Conservation (phyloP, 768 basidiomycete species). For the Sporobolomyces phaffii region DNA sequence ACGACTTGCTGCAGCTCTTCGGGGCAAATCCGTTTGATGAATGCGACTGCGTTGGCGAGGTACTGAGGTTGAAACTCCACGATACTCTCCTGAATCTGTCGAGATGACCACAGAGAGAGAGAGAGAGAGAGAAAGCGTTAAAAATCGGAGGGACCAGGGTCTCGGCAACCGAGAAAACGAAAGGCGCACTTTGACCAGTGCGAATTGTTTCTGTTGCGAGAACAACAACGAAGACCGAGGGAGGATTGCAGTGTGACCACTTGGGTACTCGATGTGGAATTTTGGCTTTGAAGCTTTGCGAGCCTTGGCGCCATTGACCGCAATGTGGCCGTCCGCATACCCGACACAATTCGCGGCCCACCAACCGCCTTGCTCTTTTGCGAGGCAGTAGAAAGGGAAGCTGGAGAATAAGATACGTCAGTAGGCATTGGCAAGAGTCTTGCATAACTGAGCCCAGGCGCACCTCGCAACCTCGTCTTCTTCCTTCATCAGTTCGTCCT, state of each 20-base stretch:
- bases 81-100: constrained; percentile 12
- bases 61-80: background rate
- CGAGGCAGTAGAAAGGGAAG: constrained; percentile 18
- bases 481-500: constrained; percentile 12
- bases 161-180: no score
- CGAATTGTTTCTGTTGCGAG: background rate
- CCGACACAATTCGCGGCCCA: constrained; percentile 7
- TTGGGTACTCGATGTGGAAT: constrained; percentile 14
- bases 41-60: background rate
- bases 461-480: background rate
- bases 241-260: background rate
- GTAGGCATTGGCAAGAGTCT: background rate
- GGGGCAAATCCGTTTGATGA: background rate
- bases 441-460: background rate
- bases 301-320: background rate
- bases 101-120: no score
- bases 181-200: background rate
- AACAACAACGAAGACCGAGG: constrained; percentile 4
- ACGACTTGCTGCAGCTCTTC: background rate
- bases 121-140: no score
- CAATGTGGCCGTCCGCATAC: background rate
- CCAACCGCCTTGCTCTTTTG: background rate
- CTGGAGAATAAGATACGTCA: background rate
- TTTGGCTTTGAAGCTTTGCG: background rate
- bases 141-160: no score